phyloP scores from a whole-genome alignment of 176 grass and related monocot genomes.

The Themeda triandra region DNA sequence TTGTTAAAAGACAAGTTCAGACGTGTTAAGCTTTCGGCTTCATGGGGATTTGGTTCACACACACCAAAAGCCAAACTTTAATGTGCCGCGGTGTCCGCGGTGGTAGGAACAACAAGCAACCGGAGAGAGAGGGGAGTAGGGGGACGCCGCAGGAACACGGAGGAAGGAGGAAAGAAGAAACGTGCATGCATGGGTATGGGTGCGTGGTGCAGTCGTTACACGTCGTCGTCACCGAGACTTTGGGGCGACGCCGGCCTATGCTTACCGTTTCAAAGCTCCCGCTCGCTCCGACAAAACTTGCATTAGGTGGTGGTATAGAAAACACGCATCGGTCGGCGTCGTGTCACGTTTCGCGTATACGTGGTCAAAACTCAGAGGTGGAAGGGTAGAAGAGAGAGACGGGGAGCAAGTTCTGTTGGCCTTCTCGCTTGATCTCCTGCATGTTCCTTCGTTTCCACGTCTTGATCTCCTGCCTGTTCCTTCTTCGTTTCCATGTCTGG shows the following conservation, averaged over 20 bases:
- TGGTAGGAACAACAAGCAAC: neutral
- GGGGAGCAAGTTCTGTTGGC: neutral
- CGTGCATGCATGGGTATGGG: conserved; percentile 1
- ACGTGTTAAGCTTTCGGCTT: neutral
- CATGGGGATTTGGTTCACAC: neutral
- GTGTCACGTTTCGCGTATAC: neutral
- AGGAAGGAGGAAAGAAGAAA: neutral
- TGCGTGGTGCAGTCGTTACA: conserved; percentile 9
- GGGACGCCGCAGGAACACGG: neutral
- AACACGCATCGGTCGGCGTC: neutral
- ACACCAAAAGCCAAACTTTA: neutral
- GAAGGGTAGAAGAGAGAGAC: neutral
- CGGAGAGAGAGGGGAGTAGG: neutral
- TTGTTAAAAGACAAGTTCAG: neutral
- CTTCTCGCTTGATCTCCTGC: neutral
- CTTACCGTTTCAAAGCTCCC: conserved; percentile 20
- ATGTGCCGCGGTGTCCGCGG: neutral
- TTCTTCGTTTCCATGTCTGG: too few relatives aligned
- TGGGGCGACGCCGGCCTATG: neutral
- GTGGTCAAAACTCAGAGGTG: neutral
- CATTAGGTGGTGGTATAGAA: neutral
- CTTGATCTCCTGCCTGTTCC: neutral
- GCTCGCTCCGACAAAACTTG: conserved; percentile 4
- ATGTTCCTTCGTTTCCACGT: too few relatives aligned
- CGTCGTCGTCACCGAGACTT: conserved; percentile 36